Evolutionary conservation across 2,329 filamentous ascomycete species (phyloP), one percentile per base, ranked within the genome.

Genomic region (Curvularia sp.): DNA sequence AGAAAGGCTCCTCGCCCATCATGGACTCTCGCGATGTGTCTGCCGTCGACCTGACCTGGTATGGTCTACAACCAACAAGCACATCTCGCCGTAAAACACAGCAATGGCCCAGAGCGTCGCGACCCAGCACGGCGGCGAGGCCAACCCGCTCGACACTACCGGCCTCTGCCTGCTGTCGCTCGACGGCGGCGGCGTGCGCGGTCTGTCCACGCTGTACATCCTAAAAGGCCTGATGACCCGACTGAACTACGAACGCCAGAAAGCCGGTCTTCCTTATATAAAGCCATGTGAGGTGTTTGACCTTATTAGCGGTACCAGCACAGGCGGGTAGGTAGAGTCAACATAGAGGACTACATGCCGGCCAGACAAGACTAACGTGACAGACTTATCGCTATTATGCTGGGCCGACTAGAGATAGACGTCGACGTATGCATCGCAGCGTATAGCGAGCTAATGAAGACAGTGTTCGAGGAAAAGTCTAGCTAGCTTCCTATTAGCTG

Each of bases 131-230:
- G 49, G 46, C 54, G 41, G 51, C 38, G 53, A 62, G 33, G 55
- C 55, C 13, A 48, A 59, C 44, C 56, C 51, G 6, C 52, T 60
- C 10, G 57, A 65, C 46, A 61, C 43, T 47, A 55, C 48, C 0
- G 60, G 55, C 1, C 55, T 61, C 15, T 59, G 60, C 47, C 58
- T 65, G 50, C 58, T 69, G 42, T 64, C 58, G 1, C 58, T 69
- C 12, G 68, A 69, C 46, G 66, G 67, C 31, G 69, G 70, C 22
- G 70, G 70, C 12, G 67, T 73, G 15, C 66, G 70, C 22, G 69
- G 70, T 1, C 61, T 71, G 9, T 68, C 69, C 4, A 53, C 63
- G 1, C 63, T 73, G 9, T 59, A 54, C 43, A 64, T 73, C 38
- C 42, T 72, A 0, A 54, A 66, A n/a, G 42, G 53, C 13, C 10